Conservation (phyloP, 2,329 filamentous ascomycete species). For the Penicillium digitatum region DNA sequence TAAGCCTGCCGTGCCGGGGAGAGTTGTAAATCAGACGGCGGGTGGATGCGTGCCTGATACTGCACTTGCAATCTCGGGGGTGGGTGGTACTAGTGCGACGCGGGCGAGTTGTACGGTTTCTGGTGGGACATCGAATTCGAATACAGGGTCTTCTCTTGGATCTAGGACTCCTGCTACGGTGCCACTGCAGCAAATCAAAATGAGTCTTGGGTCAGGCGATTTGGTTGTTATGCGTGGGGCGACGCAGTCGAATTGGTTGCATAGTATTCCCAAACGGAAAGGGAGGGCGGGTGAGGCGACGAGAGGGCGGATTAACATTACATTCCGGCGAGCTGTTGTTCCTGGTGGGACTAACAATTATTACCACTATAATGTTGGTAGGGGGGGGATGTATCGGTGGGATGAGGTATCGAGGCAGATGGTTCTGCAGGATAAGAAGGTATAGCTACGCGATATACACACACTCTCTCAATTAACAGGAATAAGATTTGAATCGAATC, state of each 20-base stretch:
- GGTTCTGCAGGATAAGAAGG: slow-evolving; percentile 6
- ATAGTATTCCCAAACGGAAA: slow-evolving; percentile 71
- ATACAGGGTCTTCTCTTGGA: not conserved
- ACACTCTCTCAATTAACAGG: not conserved
- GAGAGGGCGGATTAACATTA: slow-evolving; percentile 70
- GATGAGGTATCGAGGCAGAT: slow-evolving; percentile 43
- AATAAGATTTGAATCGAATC: not conserved
- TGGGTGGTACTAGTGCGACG: not conserved
- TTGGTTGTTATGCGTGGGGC: slow-evolving; percentile 74
- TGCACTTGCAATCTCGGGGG: not conserved
- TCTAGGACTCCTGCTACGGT: not conserved
- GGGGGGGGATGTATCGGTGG: slow-evolving; percentile 66
- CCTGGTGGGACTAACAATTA: slow-evolving; percentile 76
- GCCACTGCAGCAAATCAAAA: slow-evolving; percentile 43
- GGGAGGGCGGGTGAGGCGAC: slow-evolving; percentile 55
- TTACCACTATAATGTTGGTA: slow-evolving; percentile 77
- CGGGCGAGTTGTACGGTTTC: not conserved
- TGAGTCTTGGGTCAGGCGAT: slow-evolving; percentile 62
- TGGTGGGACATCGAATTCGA: not conserved
- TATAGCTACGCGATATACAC: not conserved
- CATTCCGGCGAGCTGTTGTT: slow-evolving; percentile 67
- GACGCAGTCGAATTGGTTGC: slow-evolving; percentile 74
- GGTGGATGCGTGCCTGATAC: slow-evolving; percentile 26
- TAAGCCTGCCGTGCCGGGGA: slow-evolving; percentile 50
- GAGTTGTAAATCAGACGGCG: slow-evolving; percentile 22